Conservation (phyloP, 2,329 filamentous ascomycete species). For the Juglanconis oblonga region DNA sequence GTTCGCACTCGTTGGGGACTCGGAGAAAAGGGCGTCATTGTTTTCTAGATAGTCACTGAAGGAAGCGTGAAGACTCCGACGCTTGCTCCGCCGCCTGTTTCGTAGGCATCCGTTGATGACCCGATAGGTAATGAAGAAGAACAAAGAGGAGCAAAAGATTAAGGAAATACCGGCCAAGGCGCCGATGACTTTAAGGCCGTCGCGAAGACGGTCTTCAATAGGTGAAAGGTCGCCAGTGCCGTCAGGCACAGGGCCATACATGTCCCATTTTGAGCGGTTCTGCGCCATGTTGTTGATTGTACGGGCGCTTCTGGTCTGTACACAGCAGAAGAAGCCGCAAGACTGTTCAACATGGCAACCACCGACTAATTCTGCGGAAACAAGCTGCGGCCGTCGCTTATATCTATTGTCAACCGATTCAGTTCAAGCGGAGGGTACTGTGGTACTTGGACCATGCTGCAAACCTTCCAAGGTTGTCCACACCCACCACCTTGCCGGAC, state of each 20-base stretch:
- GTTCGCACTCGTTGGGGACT: too few relatives aligned
- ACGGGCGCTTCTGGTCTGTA: background rate
- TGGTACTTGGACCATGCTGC: too few relatives aligned
- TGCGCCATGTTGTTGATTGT: background rate
- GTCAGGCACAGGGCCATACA: background rate
- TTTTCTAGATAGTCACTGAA: too few relatives aligned
- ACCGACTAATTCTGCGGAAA: too few relatives aligned
- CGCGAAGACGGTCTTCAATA: background rate
- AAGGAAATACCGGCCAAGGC: background rate
- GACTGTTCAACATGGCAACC: too few relatives aligned
- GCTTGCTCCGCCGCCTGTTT: background rate
- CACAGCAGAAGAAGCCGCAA: background rate
- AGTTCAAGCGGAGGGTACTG: too few relatives aligned
- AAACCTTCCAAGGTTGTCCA: too few relatives aligned
- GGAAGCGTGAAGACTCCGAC: background rate
- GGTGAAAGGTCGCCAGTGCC: slow-evolving; percentile 4
- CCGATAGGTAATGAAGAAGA: slow-evolving; percentile 9
- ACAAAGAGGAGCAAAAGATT: slow-evolving; percentile 1
- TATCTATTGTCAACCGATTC: too few relatives aligned
- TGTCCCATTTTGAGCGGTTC: background rate
- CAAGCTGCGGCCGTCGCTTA: too few relatives aligned
- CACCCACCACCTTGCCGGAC: too few relatives aligned
- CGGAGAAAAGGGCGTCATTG: too few relatives aligned
- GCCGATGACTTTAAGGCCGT: slow-evolving; percentile 3
- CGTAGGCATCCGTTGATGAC: background rate